These are phyloP conservation scores for Boletus speciosus DNA, from an alignment of 768 basidiomycete genomes.

Conservation along the genomic window DNA sequence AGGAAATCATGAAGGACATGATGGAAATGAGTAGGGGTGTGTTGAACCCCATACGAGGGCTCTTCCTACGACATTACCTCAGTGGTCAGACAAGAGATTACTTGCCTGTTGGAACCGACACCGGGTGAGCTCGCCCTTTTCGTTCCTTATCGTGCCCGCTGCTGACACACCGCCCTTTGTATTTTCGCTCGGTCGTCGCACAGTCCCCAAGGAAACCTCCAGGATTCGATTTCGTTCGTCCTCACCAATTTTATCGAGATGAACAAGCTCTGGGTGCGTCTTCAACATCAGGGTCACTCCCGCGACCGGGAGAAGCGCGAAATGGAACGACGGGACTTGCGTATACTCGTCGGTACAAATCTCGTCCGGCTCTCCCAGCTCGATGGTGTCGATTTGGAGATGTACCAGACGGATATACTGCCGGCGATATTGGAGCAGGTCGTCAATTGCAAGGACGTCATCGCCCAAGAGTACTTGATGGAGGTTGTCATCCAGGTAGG, in stretches of 20 bases:
- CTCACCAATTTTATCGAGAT: conserved; percentile 99
- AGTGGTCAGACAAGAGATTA: conserved; percentile 96
- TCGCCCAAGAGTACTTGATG: conserved; percentile 99
- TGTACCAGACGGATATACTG: conserved; percentile 84
- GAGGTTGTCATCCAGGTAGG: conserved; percentile 97
- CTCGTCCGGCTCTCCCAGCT: conserved; percentile 93
- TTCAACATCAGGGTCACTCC: conserved; percentile 97
- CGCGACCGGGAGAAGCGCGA: conserved; percentile 97
- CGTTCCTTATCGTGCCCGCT: neutral
- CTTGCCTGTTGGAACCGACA: conserved; percentile 80
- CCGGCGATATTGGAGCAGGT: conserved; percentile 95
- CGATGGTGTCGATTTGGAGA: conserved; percentile 92
- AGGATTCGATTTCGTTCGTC: conserved; percentile 94
- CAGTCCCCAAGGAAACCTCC: conserved; percentile 84
- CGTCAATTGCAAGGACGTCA: conserved; percentile 97
- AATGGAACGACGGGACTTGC: conserved; percentile 89
- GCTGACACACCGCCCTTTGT: neutral
- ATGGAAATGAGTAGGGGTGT: conserved; percentile 99
- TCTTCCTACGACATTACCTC: conserved; percentile 95
- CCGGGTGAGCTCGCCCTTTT: conserved; percentile 55
- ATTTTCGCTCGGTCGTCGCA: too few species aligned
- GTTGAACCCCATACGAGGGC: conserved; percentile 91
- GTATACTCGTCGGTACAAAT: conserved; percentile 97
- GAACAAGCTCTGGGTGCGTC: conserved; percentile 99
- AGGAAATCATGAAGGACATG: conserved; percentile 99